These are phyloP conservation scores for Osmanthus fragrans DNA, from an alignment of 257 asterid species.

Conservation along the genomic window DNA sequence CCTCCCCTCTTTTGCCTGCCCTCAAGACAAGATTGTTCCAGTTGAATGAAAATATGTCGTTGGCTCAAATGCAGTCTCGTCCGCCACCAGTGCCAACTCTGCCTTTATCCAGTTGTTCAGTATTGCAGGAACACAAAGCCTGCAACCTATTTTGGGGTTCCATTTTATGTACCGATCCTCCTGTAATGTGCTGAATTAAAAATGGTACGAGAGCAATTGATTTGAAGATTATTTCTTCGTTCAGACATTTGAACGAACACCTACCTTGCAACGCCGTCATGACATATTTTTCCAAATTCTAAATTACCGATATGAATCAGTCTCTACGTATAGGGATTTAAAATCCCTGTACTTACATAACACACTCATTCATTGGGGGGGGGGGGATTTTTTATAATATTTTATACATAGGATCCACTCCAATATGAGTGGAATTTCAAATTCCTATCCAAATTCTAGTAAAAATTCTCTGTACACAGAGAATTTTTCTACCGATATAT, in stretches of 20 bases:
- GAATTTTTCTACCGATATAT: no score
- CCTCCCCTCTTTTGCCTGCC: slow-evolving; percentile 33
- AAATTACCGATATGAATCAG: no score
- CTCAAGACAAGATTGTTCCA: slow-evolving; percentile 42
- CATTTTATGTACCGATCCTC: not conserved
- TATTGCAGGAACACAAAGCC: slow-evolving; percentile 57
- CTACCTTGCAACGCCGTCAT: not conserved
- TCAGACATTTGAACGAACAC: not conserved
- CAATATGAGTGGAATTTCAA: no score
- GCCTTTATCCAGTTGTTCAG: slow-evolving; percentile 69
- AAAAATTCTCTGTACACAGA: no score
- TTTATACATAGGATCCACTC: no score
- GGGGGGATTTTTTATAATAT: no score
- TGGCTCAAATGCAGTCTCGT: slow-evolving; percentile 62
- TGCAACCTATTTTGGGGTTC: no score
- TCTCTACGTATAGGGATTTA: no score
- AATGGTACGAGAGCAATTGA: not conserved
- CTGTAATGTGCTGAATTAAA: not conserved
- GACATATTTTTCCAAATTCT: no score
- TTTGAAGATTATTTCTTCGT: not conserved
- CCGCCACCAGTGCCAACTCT: slow-evolving; percentile 64
- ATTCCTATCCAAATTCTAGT: no score
- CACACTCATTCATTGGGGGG: no score
- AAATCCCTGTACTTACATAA: no score
- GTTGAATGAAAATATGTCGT: slow-evolving; percentile 69